Conservation (phyloP, 2,329 filamentous ascomycete genomes). For the Thelonectria olida region DNA sequence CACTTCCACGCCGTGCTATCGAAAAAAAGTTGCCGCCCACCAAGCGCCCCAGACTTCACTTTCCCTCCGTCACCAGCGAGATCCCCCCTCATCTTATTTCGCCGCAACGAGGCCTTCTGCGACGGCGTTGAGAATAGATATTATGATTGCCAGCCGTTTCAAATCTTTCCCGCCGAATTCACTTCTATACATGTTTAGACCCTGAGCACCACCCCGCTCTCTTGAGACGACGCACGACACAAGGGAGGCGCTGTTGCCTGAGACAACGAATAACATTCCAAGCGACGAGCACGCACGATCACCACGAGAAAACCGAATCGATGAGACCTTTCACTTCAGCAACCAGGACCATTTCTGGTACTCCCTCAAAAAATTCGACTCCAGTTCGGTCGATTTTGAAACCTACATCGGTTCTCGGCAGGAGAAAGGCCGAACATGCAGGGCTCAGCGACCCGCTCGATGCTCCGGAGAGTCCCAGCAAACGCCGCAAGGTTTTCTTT, state of each 20-base stretch:
- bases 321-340: constrained; percentile 46
- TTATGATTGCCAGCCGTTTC: constrained; percentile 38
- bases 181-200: constrained; percentile 36
- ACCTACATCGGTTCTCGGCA: constrained; percentile 55
- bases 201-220: constrained; percentile 25
- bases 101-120: not conserved
- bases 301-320: constrained; percentile 22
- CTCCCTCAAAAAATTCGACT: constrained; percentile 46
- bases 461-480: constrained; percentile 55
- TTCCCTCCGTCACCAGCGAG: constrained; percentile 21
- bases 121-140: constrained; percentile 7
- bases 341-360: constrained; percentile 46
- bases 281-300: constrained; percentile 24
- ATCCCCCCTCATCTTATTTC: constrained; percentile 3
- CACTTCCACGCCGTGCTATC: constrained; percentile 23
- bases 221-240: constrained; percentile 20
- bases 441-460: constrained; percentile 51
- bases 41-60: constrained; percentile 27
- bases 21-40: constrained; percentile 35
- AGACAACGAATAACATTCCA: constrained; percentile 35
- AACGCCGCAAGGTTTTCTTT: constrained; percentile 67
- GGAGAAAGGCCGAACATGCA: constrained; percentile 55
- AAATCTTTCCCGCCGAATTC: constrained; percentile 32
- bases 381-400: constrained; percentile 65
- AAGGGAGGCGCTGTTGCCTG: constrained; percentile 34